These are phyloP conservation scores for Leccinum barrowsii DNA, from an alignment of 768 basidiomycete genomes.

Conservation along the genomic window DNA sequence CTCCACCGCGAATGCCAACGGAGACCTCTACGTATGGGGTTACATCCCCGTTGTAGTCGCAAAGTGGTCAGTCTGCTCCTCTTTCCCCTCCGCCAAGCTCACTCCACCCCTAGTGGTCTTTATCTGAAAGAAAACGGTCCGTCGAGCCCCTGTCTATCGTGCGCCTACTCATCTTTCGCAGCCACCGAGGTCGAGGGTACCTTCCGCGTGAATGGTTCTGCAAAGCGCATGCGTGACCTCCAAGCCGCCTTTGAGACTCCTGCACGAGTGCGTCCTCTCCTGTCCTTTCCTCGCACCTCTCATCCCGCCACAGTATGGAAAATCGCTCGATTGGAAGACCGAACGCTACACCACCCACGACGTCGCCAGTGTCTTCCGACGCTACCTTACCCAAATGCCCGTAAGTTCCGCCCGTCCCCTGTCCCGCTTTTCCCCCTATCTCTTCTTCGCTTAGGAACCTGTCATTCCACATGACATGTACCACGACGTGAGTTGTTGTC, in stretches of 20 bases:
- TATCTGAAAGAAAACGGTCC: conserved; percentile 92
- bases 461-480: conserved; percentile 92
- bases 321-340: conserved; percentile 85
- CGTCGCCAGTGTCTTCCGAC: conserved; percentile 91
- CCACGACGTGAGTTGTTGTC: conserved; percentile 60
- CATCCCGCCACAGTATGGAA: conserved; percentile 69
- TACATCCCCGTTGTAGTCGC: conserved; percentile 97
- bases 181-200: conserved; percentile 92
- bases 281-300: background rate
- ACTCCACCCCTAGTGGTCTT: conserved; percentile 56
- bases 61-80: conserved; percentile 66
- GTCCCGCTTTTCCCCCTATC: conserved; percentile 1
- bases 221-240: conserved; percentile 92
- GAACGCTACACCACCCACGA: conserved; percentile 92
- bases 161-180: conserved; percentile 17
- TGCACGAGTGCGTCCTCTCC: conserved; percentile 58
- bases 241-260: conserved; percentile 88
- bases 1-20: conserved; percentile 79
- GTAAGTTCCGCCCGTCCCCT: conserved; percentile 46
- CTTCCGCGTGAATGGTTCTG: conserved; percentile 95
- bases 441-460: conserved; percentile 62
- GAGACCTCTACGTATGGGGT: conserved; percentile 87
- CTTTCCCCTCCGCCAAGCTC: conserved; percentile 1
- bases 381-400: conserved; percentile 96
- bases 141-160: conserved; percentile 7